Conservation (phyloP, 192 early-diverging fungal species). For the Hyaloraphidium curvatum region DNA sequence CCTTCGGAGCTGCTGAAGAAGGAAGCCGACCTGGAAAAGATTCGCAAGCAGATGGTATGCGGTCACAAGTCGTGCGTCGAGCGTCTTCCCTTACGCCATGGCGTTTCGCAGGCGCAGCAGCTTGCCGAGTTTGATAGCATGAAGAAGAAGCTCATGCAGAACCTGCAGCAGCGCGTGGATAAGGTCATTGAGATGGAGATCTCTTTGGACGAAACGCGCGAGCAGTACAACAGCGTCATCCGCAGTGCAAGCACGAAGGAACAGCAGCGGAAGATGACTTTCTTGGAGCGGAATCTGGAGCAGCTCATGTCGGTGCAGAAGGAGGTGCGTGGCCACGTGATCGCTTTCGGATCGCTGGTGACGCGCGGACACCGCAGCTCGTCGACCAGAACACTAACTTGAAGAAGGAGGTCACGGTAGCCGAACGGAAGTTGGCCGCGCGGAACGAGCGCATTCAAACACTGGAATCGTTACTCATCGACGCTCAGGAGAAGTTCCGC, state of each 20-base stretch:
- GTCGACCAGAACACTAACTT: constrained; percentile 89
- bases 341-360: background rate
- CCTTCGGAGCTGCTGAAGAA: constrained; percentile 31
- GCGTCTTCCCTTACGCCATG: too few species aligned
- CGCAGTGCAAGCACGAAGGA: constrained; percentile 62
- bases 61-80: background rate
- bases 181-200: constrained; percentile 97
- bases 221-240: constrained; percentile 74
- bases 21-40: constrained; percentile 58
- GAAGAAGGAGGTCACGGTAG: constrained; percentile 81
- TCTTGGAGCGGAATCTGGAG: constrained; percentile 90
- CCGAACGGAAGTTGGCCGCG: constrained; percentile 77
- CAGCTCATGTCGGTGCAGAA: constrained; percentile 91
- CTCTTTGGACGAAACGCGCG: constrained; percentile 86
- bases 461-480: constrained; percentile 64
- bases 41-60: constrained; percentile 45
- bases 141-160: constrained; percentile 96
- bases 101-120: constrained; percentile 36
- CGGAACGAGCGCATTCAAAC: constrained; percentile 87
- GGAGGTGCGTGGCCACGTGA: constrained; percentile 16
- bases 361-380: constrained; percentile 21
- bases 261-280: constrained; percentile 93
- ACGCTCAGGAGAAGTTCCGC: constrained; percentile 64
- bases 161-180: constrained; percentile 93
- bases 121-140: constrained; percentile 90